Conservation (phyloP, 1,284 basidiomycete genomes). For the Puccinia sorghi region DNA sequence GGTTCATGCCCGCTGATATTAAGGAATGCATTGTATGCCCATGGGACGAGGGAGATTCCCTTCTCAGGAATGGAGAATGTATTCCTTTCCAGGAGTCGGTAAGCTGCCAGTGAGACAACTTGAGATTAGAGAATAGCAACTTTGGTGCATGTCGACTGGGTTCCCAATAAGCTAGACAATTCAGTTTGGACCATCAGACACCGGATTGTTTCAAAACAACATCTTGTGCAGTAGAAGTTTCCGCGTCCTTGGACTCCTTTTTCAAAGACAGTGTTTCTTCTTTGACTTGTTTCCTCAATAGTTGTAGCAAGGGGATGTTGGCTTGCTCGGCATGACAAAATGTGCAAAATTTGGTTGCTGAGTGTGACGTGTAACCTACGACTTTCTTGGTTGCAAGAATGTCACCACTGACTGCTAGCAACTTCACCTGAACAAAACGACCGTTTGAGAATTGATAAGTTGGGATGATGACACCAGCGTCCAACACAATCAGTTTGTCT, state of each 20-base stretch:
- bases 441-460: neutral
- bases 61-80: too few relatives aligned
- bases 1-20: too few relatives aligned
- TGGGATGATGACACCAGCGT: neutral
- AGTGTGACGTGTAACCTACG: neutral
- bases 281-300: neutral
- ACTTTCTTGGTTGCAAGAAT: constrained; percentile 17
- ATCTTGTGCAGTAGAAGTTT: neutral
- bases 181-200: constrained; percentile 33
- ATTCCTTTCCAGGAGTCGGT: too few relatives aligned
- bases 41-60: too few relatives aligned
- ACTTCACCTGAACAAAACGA: constrained; percentile 1
- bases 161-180: constrained; percentile 20
- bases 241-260: neutral
- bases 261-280: neutral
- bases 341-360: constrained; percentile 17
- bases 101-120: too few relatives aligned
- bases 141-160: neutral
- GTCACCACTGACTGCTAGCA: neutral
- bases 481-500: constrained; percentile 28
- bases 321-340: neutral
- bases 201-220: neutral
- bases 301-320: neutral
- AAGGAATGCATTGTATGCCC: too few relatives aligned
- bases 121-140: too few relatives aligned